Conservation (phyloP, 306 rosid genomes). For the Purshia tridentata region DNA sequence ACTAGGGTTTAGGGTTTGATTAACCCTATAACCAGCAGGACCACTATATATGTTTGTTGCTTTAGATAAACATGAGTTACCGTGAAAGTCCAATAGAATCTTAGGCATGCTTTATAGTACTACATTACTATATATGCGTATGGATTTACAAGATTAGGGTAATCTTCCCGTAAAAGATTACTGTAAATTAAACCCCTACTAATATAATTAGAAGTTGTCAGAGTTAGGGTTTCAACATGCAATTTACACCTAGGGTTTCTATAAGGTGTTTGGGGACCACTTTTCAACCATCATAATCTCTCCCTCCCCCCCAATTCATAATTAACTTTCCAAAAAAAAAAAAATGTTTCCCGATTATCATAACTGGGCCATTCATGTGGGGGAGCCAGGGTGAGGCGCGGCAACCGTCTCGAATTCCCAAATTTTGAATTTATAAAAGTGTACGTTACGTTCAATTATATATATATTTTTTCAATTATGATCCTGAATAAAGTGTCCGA, state of each 20-base stretch:
- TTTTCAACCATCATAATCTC: neutral
- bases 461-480: too few relatives aligned
- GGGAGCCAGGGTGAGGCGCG: too few relatives aligned
- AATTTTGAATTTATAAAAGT: too few relatives aligned
- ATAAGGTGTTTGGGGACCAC: neutral
- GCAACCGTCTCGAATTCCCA: too few relatives aligned
- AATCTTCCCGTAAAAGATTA: conserved; percentile 4
- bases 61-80: neutral
- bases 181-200: neutral
- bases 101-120: conserved; percentile 9
- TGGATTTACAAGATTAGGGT: neutral
- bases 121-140: neutral
- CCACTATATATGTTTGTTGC: neutral
- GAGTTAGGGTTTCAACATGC: neutral
- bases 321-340: too few relatives aligned
- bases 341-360: too few relatives aligned
- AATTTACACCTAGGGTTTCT: conserved; percentile 1
- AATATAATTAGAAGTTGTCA: neutral
- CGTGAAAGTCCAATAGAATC: neutral
- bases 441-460: too few relatives aligned
- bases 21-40: neutral
- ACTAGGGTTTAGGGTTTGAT: neutral
- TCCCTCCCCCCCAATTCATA: neutral
- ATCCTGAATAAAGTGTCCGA: too few relatives aligned
- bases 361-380: too few relatives aligned